Base-by-base conservation (phyloP, 1,139 yeast genomes). In the Petasospora fabianii region DNA sequence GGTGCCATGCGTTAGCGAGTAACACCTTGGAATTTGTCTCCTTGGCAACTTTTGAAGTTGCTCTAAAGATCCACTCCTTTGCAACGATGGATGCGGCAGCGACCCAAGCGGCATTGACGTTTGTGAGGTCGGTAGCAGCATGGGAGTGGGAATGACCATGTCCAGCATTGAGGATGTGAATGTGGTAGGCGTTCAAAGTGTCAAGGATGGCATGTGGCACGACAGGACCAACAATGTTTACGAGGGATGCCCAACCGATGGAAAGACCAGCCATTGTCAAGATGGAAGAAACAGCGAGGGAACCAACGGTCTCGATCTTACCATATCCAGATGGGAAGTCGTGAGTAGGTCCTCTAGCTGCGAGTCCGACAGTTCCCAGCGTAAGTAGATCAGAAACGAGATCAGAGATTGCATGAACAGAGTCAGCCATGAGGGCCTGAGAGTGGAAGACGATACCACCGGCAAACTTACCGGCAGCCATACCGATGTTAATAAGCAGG, bases 1-100 rank as follows among this genome's bases (percentile, higher is more conserved):
- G 98, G 60, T 92, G 98, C 97, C 97, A 92, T 3, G 98, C 98
- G 57, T 92, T 92, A 6, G 98, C 98, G 36, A 87, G 81, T 40
- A 92, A 71, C 5, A 92, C 97, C 47, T 87, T 85, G 2, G 97
- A 87, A 55, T 86, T 84, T 22, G 88, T 77, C 45, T 72, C 67
- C 32, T 71, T 67, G 3, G 97, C 97, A 15, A 92, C 79, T 47
- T 77, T 75, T 66, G 82, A 73, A 0, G 98, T 92, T 13, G 85
- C 84, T 43, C 77, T 77, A 63, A 77, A 92, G 34, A 92, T 76
- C 73, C 95, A 72, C 60, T 92, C 98, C 58, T 92, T 92, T 35
- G 88, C 75, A 3, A 73, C 73, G 44, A 92, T 86, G 2, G 96
- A 87, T 2, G 80, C 96, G 33, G 83, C 80, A 0, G 98, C 97